Evolutionary conservation across 2,329 filamentous ascomycete species (phyloP).

Genomic region (Phyllosticta paracitricarpa): DNA sequence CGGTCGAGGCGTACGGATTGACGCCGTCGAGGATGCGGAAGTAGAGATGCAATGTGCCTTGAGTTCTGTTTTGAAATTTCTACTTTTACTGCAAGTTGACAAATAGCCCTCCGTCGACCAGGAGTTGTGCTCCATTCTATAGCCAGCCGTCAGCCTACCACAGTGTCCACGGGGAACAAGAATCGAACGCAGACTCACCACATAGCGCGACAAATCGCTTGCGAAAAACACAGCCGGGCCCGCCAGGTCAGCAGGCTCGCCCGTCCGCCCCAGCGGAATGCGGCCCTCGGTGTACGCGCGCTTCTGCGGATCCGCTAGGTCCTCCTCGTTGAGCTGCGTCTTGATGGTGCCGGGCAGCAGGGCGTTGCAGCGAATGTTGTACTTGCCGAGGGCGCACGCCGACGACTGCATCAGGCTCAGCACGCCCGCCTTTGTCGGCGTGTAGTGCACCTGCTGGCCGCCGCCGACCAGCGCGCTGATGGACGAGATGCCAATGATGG

Average conservation of each 20-base stretch:
- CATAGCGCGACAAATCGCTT: constrained; percentile 54
- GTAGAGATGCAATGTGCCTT: background rate
- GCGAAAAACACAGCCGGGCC: constrained; percentile 81
- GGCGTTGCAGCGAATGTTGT: constrained; percentile 74
- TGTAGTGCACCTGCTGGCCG: constrained; percentile 73
- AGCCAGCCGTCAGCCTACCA: background rate
- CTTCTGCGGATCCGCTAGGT: constrained; percentile 65
- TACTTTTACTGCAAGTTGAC: constrained; percentile 65
- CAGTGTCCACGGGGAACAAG: background rate
- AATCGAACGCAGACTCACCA: constrained; percentile 14
- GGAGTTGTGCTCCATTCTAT: constrained; percentile 63
- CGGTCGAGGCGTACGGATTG: constrained; percentile 56
- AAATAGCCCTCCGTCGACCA: constrained; percentile 84
- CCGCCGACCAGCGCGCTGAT: constrained; percentile 71
- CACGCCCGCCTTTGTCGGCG: constrained; percentile 78
- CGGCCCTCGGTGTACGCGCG: constrained; percentile 67
- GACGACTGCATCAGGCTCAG: constrained; percentile 73
- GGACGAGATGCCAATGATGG: constrained; percentile 67
- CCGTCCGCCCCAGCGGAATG: constrained; percentile 69
- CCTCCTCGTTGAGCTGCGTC: constrained; percentile 76
- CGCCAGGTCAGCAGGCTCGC: constrained; percentile 61
- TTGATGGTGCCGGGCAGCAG: constrained; percentile 72
- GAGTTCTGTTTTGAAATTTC: background rate
- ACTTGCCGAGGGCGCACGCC: constrained; percentile 65
- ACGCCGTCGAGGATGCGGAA: background rate